Conservation (phyloP, 306 rosid genomes). For the Corylus americana region DNA sequence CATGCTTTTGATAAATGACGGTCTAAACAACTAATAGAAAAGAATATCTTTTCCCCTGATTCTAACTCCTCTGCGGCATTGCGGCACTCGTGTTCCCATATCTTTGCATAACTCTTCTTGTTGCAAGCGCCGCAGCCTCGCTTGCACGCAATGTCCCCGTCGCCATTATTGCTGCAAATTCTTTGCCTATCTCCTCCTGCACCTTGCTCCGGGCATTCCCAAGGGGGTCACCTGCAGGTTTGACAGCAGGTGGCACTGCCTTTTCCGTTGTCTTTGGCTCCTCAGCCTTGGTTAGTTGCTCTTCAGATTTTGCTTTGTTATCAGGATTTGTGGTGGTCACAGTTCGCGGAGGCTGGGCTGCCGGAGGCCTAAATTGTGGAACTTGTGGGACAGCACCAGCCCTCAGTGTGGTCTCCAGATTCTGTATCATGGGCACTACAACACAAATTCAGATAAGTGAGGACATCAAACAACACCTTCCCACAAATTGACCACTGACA, state of each 20-base stretch:
- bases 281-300: too few species aligned
- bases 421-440: constrained; percentile 98
- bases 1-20: background rate
- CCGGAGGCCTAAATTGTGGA: constrained; percentile 69
- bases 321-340: background rate
- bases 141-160: constrained; percentile 89
- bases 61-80: constrained; percentile 56
- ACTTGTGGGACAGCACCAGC: constrained; percentile 80
- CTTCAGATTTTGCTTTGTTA: background rate
- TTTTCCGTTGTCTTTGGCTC: constrained; percentile 20
- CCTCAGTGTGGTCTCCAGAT: constrained; percentile 73
- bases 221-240: constrained; percentile 51
- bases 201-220: constrained; percentile 79
- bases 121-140: constrained; percentile 94
- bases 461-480: background rate
- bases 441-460: background rate
- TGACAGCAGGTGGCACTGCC: constrained; percentile 24
- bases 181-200: constrained; percentile 79
- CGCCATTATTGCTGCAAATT: constrained; percentile 87
- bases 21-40: background rate
- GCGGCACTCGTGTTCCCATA: constrained; percentile 49
- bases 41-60: background rate
- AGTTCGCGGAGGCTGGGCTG: constrained; percentile 15
- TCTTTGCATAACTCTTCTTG: constrained; percentile 86
- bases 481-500: background rate